Conservation (phyloP, 169 alveolate genomes). For the Babesia sp. region DNA sequence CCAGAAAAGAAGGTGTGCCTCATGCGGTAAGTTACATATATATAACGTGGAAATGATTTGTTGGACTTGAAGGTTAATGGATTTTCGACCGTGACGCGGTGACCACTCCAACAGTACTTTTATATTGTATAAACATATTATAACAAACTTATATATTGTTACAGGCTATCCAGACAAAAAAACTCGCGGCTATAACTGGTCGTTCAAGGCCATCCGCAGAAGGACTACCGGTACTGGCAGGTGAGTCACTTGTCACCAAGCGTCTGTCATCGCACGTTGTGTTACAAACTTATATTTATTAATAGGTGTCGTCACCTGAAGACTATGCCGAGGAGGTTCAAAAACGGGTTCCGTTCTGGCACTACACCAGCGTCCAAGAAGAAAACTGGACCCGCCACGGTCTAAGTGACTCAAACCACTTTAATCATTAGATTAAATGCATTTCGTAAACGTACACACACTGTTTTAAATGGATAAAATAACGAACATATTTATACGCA, state of each 20-base stretch:
- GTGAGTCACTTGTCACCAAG: conserved; percentile 37
- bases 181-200: conserved; percentile 94
- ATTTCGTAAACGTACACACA: neutral
- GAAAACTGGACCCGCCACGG: conserved; percentile 43
- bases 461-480: conserved; percentile 1
- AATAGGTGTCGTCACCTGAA: conserved; percentile 91
- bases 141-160: neutral
- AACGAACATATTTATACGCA: neutral
- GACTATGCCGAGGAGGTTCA: conserved; percentile 91
- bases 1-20: conserved; percentile 93
- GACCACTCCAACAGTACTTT: neutral
- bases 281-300: neutral
- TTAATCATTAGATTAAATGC: conserved; percentile 16
- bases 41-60: neutral
- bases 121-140: neutral
- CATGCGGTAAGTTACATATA: conserved; percentile 82
- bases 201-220: conserved; percentile 93
- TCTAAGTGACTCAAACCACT: conserved; percentile 8
- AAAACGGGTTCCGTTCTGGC: conserved; percentile 96
- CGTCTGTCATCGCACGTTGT: neutral
- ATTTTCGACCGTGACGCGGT: neutral
- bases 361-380: conserved; percentile 82
- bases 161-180: conserved; percentile 89
- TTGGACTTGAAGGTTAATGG: neutral
- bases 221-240: conserved; percentile 96